Conservation (phyloP, 371 early-diverging fungal species). For the Apophysomyces sp. region DNA sequence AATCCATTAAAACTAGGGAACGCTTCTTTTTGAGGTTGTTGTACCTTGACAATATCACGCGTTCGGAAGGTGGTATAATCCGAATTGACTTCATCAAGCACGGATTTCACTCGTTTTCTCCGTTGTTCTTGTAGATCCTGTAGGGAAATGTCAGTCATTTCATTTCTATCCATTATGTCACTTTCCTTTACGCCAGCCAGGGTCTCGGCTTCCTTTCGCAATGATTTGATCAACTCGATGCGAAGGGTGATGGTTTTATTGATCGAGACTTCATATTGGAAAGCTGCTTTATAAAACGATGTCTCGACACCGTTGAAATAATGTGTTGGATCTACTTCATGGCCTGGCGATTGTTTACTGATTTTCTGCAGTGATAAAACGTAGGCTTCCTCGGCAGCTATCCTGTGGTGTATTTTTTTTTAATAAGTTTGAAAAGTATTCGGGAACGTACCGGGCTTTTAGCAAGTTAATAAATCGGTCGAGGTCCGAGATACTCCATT, state of each 20-base stretch:
- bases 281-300: conserved; percentile 21
- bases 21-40: not conserved
- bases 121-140: conserved; percentile 38
- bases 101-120: conserved; percentile 33
- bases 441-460: conserved; percentile 29
- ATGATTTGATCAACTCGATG: conserved; percentile 16
- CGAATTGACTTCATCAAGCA: conserved; percentile 33
- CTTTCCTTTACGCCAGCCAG: conserved; percentile 15
- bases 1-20: not conserved
- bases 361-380: conserved; percentile 27
- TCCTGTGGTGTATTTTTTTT: conserved; percentile 13
- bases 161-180: not conserved
- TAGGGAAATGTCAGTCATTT: not conserved
- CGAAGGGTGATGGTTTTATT: conserved; percentile 31
- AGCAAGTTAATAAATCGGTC: conserved; percentile 37
- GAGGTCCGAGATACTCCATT: conserved; percentile 45
- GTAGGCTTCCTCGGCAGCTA: conserved; percentile 45
- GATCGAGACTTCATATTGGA: conserved; percentile 30
- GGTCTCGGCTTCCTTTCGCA: conserved; percentile 12
- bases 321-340: conserved; percentile 20
- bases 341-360: conserved; percentile 13
- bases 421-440: not conserved
- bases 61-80: conserved; percentile 36
- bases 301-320: conserved; percentile 30
- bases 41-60: conserved; percentile 42